Base-by-base conservation (phyloP, 495 filamentous ascomycete genomes). In the Aspergillus avenaceus region DNA sequence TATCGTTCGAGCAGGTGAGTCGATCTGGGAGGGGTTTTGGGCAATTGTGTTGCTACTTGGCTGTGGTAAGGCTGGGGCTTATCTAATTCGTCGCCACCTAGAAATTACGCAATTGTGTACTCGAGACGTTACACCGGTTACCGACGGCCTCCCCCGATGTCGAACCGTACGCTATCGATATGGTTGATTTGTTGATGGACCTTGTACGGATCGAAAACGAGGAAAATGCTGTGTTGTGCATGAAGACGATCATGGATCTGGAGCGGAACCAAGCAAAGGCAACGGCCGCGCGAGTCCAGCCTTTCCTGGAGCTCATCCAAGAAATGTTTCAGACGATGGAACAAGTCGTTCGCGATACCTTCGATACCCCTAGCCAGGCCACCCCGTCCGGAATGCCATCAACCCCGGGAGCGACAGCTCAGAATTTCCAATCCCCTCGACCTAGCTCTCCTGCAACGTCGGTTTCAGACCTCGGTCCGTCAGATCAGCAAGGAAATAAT, bases 241-340 rank as follows among this genome's bases (percentile, higher is more conserved):
- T 99, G 77, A 97, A 97, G 74, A 95, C 90, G 1, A 88, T 96
- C 45, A 96, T 96, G 78, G 93, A 99, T 60, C 81, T 97, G 62
- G 87, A 92, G 76, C 83, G 95, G 19, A 88, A 96, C 60, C 95
- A 96, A 59, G 80, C 85, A 28, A 93, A 91, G 71, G 84, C 85
- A 9, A 83, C 92, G 8, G 76, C 78, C 8, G 74, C 78, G 29
- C 88, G 85, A 54, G 93, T 96, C 5, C 95, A 97, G 64, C 79
- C 84, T 3, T 97, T 97, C 71, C 69, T 99, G 32, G 84, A 86
- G 44, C 75, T 99, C 25, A 97, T 99, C 36, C 87, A 91, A 56
- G 91, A 97, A 59, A 87, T 97, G 74, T 97, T 99, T 56, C 84
- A 91, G 63, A 86, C 84, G 50, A 89, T 96, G 84, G 91, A 96